Evolutionary conservation across 306 rosid genomes (phyloP).

Genomic region (Luffa acutangula): DNA sequence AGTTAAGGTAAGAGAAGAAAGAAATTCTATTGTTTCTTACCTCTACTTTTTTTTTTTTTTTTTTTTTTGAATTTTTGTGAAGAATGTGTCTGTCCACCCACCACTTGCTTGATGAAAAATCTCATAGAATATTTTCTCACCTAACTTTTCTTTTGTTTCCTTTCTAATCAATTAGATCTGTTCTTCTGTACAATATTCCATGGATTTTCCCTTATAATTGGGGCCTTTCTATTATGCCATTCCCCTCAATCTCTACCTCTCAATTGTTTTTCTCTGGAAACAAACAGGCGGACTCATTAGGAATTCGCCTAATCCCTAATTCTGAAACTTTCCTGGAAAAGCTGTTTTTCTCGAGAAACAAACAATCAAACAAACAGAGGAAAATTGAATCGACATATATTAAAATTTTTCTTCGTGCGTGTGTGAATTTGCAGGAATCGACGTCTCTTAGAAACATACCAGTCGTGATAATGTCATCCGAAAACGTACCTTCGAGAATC

Average conservation of each 20-base stretch:
- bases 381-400: neutral
- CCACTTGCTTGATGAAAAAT: neutral
- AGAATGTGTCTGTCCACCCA: neutral
- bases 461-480: constrained; percentile 91
- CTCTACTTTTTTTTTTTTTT: neutral
- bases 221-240: neutral
- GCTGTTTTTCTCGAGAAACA: neutral
- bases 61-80: neutral
- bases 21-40: neutral
- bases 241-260: neutral
- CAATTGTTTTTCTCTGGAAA: neutral
- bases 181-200: neutral
- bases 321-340: neutral
- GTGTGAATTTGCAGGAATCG: constrained; percentile 53
- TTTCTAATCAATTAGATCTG: neutral
- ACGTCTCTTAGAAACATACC: constrained; percentile 79
- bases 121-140: neutral
- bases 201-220: neutral
- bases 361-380: neutral
- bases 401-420: neutral
- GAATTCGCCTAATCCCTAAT: neutral
- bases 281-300: neutral
- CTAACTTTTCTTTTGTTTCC: neutral
- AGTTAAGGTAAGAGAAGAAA: constrained; percentile 43
- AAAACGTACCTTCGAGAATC: constrained; percentile 86